Conservation (phyloP, 1,284 basidiomycete species). For the Fomitiporia mediterranea region DNA sequence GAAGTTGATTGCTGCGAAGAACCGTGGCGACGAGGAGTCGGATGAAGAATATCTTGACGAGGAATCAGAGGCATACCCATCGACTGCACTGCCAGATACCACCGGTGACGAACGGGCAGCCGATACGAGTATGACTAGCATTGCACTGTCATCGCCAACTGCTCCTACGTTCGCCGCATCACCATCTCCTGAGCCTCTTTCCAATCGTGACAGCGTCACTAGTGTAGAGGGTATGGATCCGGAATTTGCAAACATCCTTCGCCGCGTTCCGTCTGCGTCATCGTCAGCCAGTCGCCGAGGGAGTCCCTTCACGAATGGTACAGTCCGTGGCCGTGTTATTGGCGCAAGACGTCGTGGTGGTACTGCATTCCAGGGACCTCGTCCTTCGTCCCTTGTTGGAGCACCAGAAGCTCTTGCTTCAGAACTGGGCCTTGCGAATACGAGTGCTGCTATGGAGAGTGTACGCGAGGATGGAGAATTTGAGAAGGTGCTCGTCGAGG, state of each 20-base stretch:
- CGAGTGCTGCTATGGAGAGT: conserved; percentile 42
- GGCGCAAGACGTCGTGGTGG: conserved; percentile 43
- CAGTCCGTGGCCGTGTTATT: conserved; percentile 26
- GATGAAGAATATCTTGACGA: conserved; percentile 41
- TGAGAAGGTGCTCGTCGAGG: conserved; percentile 52
- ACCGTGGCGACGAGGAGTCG: conserved; percentile 44
- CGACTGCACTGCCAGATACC: conserved; percentile 32
- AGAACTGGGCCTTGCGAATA: conserved; percentile 43
- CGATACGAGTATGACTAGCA: conserved; percentile 19
- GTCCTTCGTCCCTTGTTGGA: conserved; percentile 64
- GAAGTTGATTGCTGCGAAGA: conserved; percentile 49
- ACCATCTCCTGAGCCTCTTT: conserved; percentile 34
- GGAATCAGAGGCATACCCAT: conserved; percentile 42
- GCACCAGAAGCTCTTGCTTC: conserved; percentile 63
- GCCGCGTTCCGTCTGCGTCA: conserved; percentile 50
- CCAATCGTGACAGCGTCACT: conserved; percentile 45
- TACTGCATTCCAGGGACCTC: conserved; percentile 56
- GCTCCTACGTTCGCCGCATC: not conserved
- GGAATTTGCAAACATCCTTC: conserved; percentile 70
- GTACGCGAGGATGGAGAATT: conserved; percentile 33
- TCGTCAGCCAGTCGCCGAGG: conserved; percentile 37
- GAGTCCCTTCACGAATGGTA: conserved; percentile 30
- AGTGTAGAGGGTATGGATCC: conserved; percentile 85
- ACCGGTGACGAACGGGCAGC: conserved; percentile 34
- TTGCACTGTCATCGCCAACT: not conserved